Evolutionary conservation across 1,284 basidiomycete species (phyloP).

Genomic region (Schizophyllum commune): DNA sequence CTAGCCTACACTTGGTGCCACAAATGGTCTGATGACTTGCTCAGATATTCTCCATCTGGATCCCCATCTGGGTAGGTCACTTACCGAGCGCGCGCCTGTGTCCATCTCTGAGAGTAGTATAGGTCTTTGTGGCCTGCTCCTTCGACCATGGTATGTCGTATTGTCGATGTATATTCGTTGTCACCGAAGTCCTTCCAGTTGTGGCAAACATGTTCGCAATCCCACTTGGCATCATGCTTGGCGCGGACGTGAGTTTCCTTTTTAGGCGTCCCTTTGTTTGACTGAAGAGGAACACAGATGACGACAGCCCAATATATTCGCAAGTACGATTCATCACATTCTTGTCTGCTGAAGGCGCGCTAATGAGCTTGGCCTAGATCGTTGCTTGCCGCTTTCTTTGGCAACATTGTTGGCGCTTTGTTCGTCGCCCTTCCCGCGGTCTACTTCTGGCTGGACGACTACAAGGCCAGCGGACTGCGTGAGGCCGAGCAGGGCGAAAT

Average conservation of each 20-base stretch:
- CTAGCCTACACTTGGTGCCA: not conserved
- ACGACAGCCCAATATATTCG: slow-evolving; percentile 55
- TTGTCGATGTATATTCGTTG: not conserved
- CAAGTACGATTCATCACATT: slow-evolving; percentile 39
- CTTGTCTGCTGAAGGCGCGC: not conserved
- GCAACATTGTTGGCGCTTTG: slow-evolving; percentile 63
- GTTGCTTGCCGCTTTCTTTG: slow-evolving; percentile 58
- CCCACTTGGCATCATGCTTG: slow-evolving; percentile 67
- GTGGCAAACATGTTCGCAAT: slow-evolving; percentile 72
- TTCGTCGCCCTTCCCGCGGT: slow-evolving; percentile 54
- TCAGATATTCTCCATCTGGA: slow-evolving; percentile 61
- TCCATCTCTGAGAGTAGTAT: too few relatives aligned
- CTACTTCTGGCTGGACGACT: slow-evolving; percentile 56
- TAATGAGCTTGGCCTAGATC: too few relatives aligned
- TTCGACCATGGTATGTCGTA: slow-evolving; percentile 58
- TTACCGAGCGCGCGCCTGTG: too few relatives aligned
- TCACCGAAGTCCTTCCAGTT: slow-evolving; percentile 26
- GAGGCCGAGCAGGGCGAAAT: slow-evolving; percentile 25
- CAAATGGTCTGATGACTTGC: not conserved
- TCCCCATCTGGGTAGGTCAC: slow-evolving; percentile 65
- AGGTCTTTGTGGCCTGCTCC: slow-evolving; percentile 58
- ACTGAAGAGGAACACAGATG: slow-evolving; percentile 30
- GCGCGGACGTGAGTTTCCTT: slow-evolving; percentile 42
- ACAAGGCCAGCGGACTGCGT: slow-evolving; percentile 29
- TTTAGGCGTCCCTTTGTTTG: not conserved